Conservation (phyloP, 2,329 filamentous ascomycete species). For the Aspergillus ochraceus region DNA sequence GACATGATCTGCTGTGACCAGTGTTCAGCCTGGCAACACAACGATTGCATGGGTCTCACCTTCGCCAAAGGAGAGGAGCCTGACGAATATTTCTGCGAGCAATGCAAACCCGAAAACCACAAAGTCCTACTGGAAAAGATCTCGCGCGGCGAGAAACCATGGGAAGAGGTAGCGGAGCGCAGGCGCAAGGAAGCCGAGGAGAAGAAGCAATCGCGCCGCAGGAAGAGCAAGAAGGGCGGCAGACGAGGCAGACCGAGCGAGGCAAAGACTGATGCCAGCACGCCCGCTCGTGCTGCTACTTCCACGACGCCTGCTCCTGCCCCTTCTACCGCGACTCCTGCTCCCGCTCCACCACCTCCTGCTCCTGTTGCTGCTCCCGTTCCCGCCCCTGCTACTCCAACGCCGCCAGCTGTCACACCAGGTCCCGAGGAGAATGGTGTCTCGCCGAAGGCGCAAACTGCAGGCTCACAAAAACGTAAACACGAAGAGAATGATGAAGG, state of each 20-base stretch:
- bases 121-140: slow-evolving; percentile 76
- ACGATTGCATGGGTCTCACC: slow-evolving; percentile 87
- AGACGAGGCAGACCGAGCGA: slow-evolving; percentile 68
- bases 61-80: slow-evolving; percentile 74
- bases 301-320: slow-evolving; percentile 27
- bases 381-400: slow-evolving; percentile 22
- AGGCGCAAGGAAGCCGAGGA: slow-evolving; percentile 62
- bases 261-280: slow-evolving; percentile 47
- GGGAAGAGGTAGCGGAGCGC: slow-evolving; percentile 69
- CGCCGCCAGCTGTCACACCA: slow-evolving; percentile 22
- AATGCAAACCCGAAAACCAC: slow-evolving; percentile 82
- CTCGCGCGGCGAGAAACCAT: slow-evolving; percentile 77
- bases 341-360: slow-evolving; percentile 17
- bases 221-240: slow-evolving; percentile 55
- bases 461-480: slow-evolving; percentile 46
- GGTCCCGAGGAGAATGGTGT: slow-evolving; percentile 31
- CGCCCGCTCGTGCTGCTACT: slow-evolving; percentile 35
- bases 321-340: slow-evolving; percentile 24
- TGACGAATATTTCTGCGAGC: slow-evolving; percentile 88
- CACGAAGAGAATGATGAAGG: slow-evolving; percentile 40
- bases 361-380: slow-evolving; percentile 24
- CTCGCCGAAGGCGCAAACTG: slow-evolving; percentile 20
- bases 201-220: slow-evolving; percentile 60
- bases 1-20: slow-evolving; percentile 95
- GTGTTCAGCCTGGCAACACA: slow-evolving; percentile 95